phyloP scores from a whole-genome alignment of 257 asterid species.

The Solanum piurae region DNA sequence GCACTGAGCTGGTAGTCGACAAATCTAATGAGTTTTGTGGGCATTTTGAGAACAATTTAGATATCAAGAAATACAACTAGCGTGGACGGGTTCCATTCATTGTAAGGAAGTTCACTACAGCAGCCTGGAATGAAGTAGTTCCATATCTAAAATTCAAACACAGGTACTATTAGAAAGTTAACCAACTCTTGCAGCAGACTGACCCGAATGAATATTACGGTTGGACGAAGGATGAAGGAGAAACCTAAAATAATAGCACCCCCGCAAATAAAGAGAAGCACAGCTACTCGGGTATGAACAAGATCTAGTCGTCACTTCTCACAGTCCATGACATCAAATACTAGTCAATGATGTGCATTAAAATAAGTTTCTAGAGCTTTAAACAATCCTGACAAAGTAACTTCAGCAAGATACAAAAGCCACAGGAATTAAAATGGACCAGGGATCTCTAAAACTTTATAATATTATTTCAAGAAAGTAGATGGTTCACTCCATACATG shows the following conservation, averaged over 20 bases:
- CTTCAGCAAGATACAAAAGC: not conserved
- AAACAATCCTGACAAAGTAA: not conserved
- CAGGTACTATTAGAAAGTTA: not conserved
- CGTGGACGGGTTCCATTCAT: not conserved
- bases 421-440: not conserved
- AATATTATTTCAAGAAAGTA: not conserved
- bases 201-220: accelerated
- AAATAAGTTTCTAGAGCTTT: not conserved
- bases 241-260: not conserved
- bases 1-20: not conserved
- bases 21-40: not conserved
- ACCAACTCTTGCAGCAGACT: not conserved
- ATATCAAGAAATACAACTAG: not conserved
- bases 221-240: not conserved
- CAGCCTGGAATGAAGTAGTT: not conserved
- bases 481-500: not conserved
- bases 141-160: not conserved
- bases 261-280: not conserved
- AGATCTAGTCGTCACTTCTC: not conserved
- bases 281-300: not conserved
- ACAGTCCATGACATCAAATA: not conserved
- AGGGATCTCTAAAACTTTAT: not conserved
- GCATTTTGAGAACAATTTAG: not conserved
- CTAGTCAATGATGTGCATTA: not conserved
- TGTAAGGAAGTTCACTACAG: not conserved